Base-by-base conservation (phyloP, 176 grass and related monocot species). In the Zoysia japonica region DNA sequence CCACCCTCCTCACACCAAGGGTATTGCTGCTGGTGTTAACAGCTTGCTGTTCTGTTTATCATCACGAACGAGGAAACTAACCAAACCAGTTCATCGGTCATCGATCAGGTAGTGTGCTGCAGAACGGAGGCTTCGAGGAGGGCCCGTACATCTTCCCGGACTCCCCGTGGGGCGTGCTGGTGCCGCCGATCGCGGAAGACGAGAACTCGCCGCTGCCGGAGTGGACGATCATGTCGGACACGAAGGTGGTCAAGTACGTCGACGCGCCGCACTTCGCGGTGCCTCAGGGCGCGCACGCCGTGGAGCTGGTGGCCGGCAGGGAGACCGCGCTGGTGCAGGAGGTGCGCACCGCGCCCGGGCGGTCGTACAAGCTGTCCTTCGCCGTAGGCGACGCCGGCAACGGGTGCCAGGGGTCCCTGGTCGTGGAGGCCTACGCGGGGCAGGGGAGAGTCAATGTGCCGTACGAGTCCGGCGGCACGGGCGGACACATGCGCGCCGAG, bases 311-410 rank as follows among this genome's bases (percentile, higher is more conserved):
- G 48, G 83, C 83, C 38, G 86, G 86, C 3, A 74, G 74, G 68
- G 91, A 93, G 80, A 48, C 61, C 16, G 86, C 91, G 54, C 86
- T 93, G 66, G 43, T 82, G 67, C 91, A 93, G 83, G 76, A 84
- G 76, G 80, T 44, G 72, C 20, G 15, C 9, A 93, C 91, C 6
- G 45, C 28, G 70, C 62, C 80, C 6, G 83, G 86, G 16, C 6
- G 61, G 36, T 11, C 4, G 6, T 93, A 93, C 88, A 19, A 19
- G 72, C 72, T 93, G 9, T 41, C 72, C 9, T 91, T 93, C 86
- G 74, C 64, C 2, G 80, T 88, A 71, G 88, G 88, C 41, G 88
- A 93, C 80, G 86, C 72, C 0, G 83, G 16, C 5, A 14, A 91
- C 83, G 85, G 72, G 37, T 93, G 91, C 80, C 39, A 0, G 4